Conservation (phyloP, 2,329 filamentous ascomycete genomes). For the Paecilomyces niveus region DNA sequence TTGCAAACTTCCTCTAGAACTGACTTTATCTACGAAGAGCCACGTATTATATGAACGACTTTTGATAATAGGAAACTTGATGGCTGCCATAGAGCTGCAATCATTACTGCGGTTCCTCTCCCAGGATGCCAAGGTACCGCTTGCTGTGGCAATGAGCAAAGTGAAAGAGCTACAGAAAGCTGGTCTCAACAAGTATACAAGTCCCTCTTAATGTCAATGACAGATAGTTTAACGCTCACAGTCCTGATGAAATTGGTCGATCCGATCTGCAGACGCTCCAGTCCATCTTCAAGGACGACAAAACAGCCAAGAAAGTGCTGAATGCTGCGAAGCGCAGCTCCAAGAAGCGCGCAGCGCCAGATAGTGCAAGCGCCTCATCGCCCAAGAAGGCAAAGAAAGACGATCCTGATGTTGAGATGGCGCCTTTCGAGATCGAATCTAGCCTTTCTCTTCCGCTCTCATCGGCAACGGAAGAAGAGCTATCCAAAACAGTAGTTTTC, state of each 20-base stretch:
- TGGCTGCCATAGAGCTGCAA: slow-evolving; percentile 27
- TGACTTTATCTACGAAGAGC: no score
- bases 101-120: slow-evolving; percentile 50
- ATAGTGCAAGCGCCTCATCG: slow-evolving; percentile 21
- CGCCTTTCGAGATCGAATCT: slow-evolving; percentile 27
- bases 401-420: slow-evolving; percentile 6
- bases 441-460: slow-evolving; percentile 25
- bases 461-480: slow-evolving; percentile 46
- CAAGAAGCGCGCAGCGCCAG: slow-evolving; percentile 46
- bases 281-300: slow-evolving; percentile 44
- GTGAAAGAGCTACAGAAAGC: slow-evolving; percentile 47
- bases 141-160: slow-evolving; percentile 49
- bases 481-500: slow-evolving; percentile 53
- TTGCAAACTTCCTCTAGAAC: no score
- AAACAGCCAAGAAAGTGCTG: slow-evolving; percentile 49
- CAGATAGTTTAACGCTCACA: slow-evolving; percentile 5
- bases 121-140: slow-evolving; percentile 50
- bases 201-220: slow-evolving; percentile 1
- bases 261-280: slow-evolving; percentile 38
- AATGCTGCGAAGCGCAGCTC: slow-evolving; percentile 45
- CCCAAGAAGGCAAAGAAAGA: slow-evolving; percentile 30
- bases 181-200: slow-evolving; percentile 33
- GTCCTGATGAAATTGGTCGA: slow-evolving; percentile 43
- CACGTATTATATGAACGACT: background rate
- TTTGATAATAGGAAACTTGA: background rate